Evolutionary conservation across 176 grass and related monocot genomes (phyloP), one percentile per base, ranked within the genome.

Genomic region (Oryza glumipatula): DNA sequence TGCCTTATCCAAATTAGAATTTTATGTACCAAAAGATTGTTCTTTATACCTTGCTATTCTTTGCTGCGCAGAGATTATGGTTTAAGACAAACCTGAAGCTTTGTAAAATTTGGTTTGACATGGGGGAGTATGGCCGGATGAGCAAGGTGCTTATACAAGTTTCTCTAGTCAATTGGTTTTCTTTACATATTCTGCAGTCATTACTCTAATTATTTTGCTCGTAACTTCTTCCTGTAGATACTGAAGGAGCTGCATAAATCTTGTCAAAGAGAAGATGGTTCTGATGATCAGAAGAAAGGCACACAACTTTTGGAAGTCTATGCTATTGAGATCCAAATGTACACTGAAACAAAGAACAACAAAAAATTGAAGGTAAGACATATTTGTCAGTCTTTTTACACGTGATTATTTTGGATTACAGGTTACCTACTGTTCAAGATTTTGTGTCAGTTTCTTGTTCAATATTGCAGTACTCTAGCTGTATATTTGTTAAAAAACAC

Each of bases 291-390:
- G 90, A 99, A 99, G 90, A 99, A 99, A 90, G 96, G 96, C 79
- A 99, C 96, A 68, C 96, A 99, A 86, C 96, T 99, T 91, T 82
- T 99, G 78, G 96, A 99, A 93, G 93, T 99, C 28, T 99, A 99
- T 92, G 96, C 96, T 82, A 96, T 99, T 81, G 96, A 99, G 83
- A 99, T 99, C 81, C 96, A 99, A 83, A 99, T 99, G 96, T 96
- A 99, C 86, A 99, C 96, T 65, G 93, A 99, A 87, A 99, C 96
- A 14, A 99, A 99, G 85, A 99, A 99, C 36, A 99, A 96, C 73
- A 96, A 99, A 84, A 99, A 99, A 72, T 89, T 99, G 35, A 99
- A 99, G 93, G 96, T 98, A 74, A 33, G 35, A 10, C 13, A 74
- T 74, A 61, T 21, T 9, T 70, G 47, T 61, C n/a, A 23, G 10